Evolutionary conservation across 2,329 filamentous ascomycete genomes (phyloP).

Genomic region (Thielaviopsis punctulata): DNA sequence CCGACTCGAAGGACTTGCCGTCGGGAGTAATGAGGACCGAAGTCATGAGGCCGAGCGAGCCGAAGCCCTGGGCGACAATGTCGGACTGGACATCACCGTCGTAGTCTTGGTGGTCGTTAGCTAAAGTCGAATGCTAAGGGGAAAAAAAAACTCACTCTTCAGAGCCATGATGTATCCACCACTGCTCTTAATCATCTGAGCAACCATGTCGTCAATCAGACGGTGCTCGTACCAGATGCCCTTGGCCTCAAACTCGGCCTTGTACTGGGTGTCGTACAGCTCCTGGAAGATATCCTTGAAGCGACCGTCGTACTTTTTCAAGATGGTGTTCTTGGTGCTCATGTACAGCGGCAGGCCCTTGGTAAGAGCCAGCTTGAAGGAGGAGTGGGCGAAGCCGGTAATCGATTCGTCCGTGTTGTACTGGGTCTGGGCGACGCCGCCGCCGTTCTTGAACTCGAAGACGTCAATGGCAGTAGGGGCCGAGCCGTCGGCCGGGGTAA

Average conservation of each 20-base stretch:
- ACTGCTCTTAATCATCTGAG: constrained; percentile 98
- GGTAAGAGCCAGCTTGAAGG: constrained; percentile 83
- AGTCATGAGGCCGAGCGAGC: constrained; percentile 95
- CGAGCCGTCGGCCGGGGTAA: constrained; percentile 60
- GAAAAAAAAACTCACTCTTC: constrained; percentile 58
- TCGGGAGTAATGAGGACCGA: constrained; percentile 93
- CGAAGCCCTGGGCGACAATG: constrained; percentile 94
- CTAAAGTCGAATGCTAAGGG: not conserved
- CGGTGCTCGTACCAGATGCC: constrained; percentile 99
- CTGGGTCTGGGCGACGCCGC: constrained; percentile 82
- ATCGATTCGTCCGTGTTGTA: constrained; percentile 99
- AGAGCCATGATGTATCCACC: constrained; percentile 95
- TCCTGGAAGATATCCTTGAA: constrained; percentile 99
- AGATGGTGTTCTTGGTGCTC: constrained; percentile 99
- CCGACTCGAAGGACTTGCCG: constrained; percentile 91
- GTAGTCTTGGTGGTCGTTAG: constrained; percentile 53
- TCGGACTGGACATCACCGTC: constrained; percentile 98
- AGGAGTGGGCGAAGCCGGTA: constrained; percentile 82
- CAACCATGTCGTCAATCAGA: constrained; percentile 98
- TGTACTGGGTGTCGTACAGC: constrained; percentile 77
- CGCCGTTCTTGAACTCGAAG: constrained; percentile 71
- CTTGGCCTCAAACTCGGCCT: constrained; percentile 75
- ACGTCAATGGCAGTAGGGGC: constrained; percentile 77
- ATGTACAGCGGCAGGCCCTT: constrained; percentile 92
- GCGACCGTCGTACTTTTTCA: constrained; percentile 95